These are phyloP conservation scores for Oehlia diaphana DNA, from an alignment of 192 early-diverging fungal genomes.

Conservation along the genomic window DNA sequence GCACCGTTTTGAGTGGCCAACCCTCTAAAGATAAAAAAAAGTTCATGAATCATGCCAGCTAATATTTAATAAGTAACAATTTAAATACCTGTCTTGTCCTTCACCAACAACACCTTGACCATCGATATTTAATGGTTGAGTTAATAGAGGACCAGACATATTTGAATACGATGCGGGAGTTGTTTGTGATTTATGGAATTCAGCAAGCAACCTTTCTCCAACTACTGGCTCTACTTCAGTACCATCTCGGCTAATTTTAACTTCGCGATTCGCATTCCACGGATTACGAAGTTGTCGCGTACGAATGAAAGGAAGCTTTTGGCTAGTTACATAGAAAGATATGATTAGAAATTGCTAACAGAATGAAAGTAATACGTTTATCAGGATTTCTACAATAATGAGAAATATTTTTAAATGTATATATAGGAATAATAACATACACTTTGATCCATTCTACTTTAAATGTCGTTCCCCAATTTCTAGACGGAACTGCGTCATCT, in stretches of 20 bases:
- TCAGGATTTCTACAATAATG: no score
- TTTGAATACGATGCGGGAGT: neutral
- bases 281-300: conserved; percentile 48
- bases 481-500: conserved; percentile 33
- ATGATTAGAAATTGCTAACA: no score
- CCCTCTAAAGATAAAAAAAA: neutral
- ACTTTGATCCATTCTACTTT: conserved; percentile 51
- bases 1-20: neutral
- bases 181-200: conserved; percentile 34
- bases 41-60: neutral
- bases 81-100: conserved; percentile 2
- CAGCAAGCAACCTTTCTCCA: conserved; percentile 40
- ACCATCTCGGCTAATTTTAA: conserved; percentile 52
- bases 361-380: no score
- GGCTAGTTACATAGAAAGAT: conserved; percentile 31
- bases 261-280: conserved; percentile 48
- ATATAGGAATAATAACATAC: conserved; percentile 31
- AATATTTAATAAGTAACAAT: neutral
- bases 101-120: neutral
- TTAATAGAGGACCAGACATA: conserved; percentile 18
- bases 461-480: conserved; percentile 50
- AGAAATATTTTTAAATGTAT: neutral
- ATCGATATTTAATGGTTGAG: conserved; percentile 28
- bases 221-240: conserved; percentile 47
- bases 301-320: conserved; percentile 44